Evolutionary conservation across 1,284 basidiomycete genomes (phyloP).

Genomic region (Cystobasidium slooffiae): DNA sequence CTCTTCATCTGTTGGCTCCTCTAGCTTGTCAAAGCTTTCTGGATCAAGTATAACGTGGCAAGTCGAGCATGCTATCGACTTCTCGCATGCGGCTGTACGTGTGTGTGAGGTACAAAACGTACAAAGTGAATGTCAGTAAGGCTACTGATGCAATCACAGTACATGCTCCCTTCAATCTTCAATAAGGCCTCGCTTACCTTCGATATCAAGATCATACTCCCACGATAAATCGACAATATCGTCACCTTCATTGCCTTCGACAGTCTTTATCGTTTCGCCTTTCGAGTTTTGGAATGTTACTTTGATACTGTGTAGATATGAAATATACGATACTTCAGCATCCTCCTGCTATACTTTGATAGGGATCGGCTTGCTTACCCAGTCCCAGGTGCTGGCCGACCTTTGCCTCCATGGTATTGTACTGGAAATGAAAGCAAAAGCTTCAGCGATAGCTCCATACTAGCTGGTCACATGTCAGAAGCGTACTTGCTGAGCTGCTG

Average conservation of each 20-base stretch:
- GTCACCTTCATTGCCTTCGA: conserved; percentile 92
- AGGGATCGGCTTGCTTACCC: conserved; percentile 62
- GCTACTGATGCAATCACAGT: no score
- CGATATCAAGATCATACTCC: conserved; percentile 96
- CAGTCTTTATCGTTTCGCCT: conserved; percentile 78
- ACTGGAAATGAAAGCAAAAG: conserved; percentile 45
- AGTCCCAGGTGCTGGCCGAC: conserved; percentile 64
- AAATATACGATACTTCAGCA: conserved; percentile 17
- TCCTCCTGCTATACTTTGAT: not conserved
- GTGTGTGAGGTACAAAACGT: not conserved
- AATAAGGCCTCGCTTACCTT: no score
- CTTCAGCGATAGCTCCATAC: not conserved
- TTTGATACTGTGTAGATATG: conserved; percentile 22
- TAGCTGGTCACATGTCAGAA: not conserved
- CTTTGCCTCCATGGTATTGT: conserved; percentile 61
- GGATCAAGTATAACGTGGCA: conserved; percentile 90
- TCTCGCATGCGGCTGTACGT: conserved; percentile 84
- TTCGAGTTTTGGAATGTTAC: conserved; percentile 84
- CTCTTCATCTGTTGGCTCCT: conserved; percentile 95
- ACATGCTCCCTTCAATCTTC: no score
- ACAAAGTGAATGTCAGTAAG: not conserved
- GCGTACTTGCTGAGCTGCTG: conserved; percentile 19
- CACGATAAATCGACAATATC: conserved; percentile 89
- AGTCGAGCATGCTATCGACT: conserved; percentile 94
- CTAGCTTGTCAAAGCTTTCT: conserved; percentile 79